Conservation (phyloP, 495 filamentous ascomycete species). For the Penicillium cosmopolitanum region DNA sequence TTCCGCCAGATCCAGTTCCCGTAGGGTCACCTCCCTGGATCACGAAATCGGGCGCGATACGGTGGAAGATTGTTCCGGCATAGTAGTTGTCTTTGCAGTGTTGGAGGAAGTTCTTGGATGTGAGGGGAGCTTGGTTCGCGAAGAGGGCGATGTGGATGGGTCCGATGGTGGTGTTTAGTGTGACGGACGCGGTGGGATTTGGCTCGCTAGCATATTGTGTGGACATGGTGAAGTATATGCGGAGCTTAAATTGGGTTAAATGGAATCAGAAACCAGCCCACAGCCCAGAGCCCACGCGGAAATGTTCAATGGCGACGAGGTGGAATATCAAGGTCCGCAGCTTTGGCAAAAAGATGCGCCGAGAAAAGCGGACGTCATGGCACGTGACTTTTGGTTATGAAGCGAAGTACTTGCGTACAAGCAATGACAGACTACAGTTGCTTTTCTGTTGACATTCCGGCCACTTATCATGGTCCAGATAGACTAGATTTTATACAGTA, state of each 20-base stretch:
- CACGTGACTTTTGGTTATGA: constrained; percentile 19
- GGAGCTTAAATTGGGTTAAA: background rate
- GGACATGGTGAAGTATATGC: constrained; percentile 64
- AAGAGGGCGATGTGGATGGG: constrained; percentile 90
- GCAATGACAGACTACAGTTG: too few relatives aligned
- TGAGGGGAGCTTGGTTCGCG: constrained; percentile 88
- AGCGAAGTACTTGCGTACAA: background rate
- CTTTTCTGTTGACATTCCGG: too few relatives aligned
- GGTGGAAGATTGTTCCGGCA: constrained; percentile 88
- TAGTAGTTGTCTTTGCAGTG: constrained; percentile 95
- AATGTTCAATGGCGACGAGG: background rate
- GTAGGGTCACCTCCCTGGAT: constrained; percentile 94
- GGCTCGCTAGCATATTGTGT: constrained; percentile 93
- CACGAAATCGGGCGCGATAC: constrained; percentile 87
- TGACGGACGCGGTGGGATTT: constrained; percentile 83
- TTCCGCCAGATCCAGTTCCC: constrained; percentile 88
- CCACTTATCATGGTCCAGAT: background rate
- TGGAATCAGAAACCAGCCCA: background rate
- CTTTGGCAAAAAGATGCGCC: constrained; percentile 5
- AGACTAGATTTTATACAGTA: background rate
- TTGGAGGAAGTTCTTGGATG: constrained; percentile 95
- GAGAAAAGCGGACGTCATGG: constrained; percentile 28
- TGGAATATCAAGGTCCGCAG: background rate
- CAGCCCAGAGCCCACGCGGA: background rate
- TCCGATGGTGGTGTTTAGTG: constrained; percentile 86